Evolutionary conservation across 805 yeast genomes (phyloP).

Genomic region (Kuraishia hungarica): DNA sequence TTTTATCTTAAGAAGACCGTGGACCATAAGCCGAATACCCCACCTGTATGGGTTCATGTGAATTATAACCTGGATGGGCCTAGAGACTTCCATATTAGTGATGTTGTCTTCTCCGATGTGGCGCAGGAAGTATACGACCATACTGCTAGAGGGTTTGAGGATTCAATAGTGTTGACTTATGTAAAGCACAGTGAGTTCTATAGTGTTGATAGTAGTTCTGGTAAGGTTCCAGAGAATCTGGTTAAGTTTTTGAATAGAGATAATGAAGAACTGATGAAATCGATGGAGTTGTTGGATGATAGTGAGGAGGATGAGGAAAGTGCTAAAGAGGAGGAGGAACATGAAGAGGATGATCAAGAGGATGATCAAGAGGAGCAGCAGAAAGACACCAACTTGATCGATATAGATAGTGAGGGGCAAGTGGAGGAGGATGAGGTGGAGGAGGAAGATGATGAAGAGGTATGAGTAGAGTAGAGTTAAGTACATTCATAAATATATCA

Average conservation of each 20-base stretch:
- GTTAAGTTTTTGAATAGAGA: conserved; percentile 23
- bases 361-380: not conserved
- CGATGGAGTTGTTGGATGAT: conserved; percentile 9
- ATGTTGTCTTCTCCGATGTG: conserved; percentile 16
- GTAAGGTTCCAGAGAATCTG: conserved; percentile 15
- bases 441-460: too few relatives aligned
- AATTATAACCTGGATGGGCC: conserved; percentile 17
- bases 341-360: not conserved
- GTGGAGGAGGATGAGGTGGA: too few relatives aligned
- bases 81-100: conserved; percentile 15
- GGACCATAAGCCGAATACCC: conserved; percentile 1
- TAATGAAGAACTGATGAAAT: conserved; percentile 11
- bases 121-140: conserved; percentile 11
- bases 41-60: conserved; percentile 21
- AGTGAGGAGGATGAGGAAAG: not conserved
- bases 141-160: conserved; percentile 17
- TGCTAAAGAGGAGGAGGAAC: not conserved
- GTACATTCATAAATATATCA: too few relatives aligned
- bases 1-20: conserved; percentile 16
- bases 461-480: too few relatives aligned
- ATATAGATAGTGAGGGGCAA: not conserved
- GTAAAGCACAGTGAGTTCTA: conserved; percentile 19
- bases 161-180: conserved; percentile 25
- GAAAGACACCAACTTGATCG: not conserved
- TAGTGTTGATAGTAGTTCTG: not conserved